Conservation (phyloP, 2,329 filamentous ascomycete genomes). For the Onygena corvina region DNA sequence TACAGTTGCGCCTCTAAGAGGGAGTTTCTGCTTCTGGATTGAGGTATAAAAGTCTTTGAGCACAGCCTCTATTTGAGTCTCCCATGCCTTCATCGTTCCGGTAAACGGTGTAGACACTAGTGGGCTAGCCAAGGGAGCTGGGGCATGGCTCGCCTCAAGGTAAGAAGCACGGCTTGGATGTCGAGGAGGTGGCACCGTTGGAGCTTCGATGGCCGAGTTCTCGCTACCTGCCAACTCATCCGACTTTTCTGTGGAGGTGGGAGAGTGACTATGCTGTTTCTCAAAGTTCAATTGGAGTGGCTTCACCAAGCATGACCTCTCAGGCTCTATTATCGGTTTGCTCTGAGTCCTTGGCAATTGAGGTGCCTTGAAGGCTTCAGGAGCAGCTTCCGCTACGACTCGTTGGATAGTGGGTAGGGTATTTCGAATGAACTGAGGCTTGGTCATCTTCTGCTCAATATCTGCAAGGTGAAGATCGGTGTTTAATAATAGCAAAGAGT, state of each 20-base stretch:
- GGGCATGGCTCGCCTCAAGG: conserved; percentile 27
- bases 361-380: conserved; percentile 52
- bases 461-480: conserved; percentile 92
- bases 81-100: conserved; percentile 69
- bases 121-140: conserved; percentile 49
- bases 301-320: conserved; percentile 12
- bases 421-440: conserved; percentile 88
- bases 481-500: conserved; percentile 87
- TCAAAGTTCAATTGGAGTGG: conserved; percentile 9
- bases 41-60: conserved; percentile 85
- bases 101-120: conserved; percentile 67
- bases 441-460: conserved; percentile 93
- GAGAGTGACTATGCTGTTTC: conserved; percentile 7
- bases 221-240: conserved; percentile 16
- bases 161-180: conserved; percentile 27
- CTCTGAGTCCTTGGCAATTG: conserved; percentile 17
- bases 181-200: conserved; percentile 19
- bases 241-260: conserved; percentile 7
- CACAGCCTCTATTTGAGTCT: conserved; percentile 76
- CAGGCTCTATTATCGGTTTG: not conserved
- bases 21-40: conserved; percentile 75
- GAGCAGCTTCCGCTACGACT: conserved; percentile 59
- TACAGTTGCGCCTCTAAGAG: conserved; percentile 60
- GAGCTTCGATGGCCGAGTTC: conserved; percentile 19
- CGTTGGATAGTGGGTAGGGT: conserved; percentile 81